Conservation (phyloP, 2,329 filamentous ascomycete genomes). For the Clarireedia homoeocarpa region DNA sequence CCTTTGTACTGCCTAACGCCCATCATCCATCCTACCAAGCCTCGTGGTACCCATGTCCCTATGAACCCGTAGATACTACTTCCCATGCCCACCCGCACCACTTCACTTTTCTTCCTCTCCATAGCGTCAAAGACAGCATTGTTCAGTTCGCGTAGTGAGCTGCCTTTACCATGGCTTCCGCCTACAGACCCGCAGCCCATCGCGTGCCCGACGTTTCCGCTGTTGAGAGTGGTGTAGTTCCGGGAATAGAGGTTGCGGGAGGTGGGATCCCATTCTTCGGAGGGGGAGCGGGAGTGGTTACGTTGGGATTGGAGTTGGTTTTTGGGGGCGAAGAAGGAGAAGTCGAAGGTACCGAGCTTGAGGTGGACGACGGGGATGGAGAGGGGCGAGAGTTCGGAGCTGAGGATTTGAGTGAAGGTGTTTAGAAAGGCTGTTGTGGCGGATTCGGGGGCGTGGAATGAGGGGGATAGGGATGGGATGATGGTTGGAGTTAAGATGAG, state of each 20-base stretch:
- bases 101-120: slow-evolving; percentile 41
- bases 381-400: slow-evolving; percentile 69
- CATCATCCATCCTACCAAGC: slow-evolving; percentile 89
- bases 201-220: slow-evolving; percentile 10
- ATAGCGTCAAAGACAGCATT: slow-evolving; percentile 87
- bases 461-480: slow-evolving; percentile 69
- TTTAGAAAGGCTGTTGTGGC: slow-evolving; percentile 80
- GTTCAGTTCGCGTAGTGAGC: slow-evolving; percentile 70
- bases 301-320: slow-evolving; percentile 26
- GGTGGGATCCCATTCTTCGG: slow-evolving; percentile 47
- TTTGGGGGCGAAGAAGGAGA: slow-evolving; percentile 55
- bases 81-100: slow-evolving; percentile 76
- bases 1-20: slow-evolving; percentile 53
- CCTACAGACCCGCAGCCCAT: slow-evolving; percentile 33
- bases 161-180: slow-evolving; percentile 37
- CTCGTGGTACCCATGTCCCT: slow-evolving; percentile 68
- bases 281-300: slow-evolving; percentile 17
- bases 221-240: slow-evolving; percentile 51
- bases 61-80: slow-evolving; percentile 79
- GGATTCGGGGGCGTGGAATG: slow-evolving; percentile 79
- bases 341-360: slow-evolving; percentile 86
- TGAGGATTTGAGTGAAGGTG: slow-evolving; percentile 73
- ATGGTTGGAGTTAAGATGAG: slow-evolving; percentile 74
- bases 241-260: slow-evolving; percentile 53
- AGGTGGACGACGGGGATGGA: slow-evolving; percentile 77